phyloP scores from a whole-genome alignment of 2,329 filamentous ascomycete genomes.

The Lizonia empirigonia region DNA sequence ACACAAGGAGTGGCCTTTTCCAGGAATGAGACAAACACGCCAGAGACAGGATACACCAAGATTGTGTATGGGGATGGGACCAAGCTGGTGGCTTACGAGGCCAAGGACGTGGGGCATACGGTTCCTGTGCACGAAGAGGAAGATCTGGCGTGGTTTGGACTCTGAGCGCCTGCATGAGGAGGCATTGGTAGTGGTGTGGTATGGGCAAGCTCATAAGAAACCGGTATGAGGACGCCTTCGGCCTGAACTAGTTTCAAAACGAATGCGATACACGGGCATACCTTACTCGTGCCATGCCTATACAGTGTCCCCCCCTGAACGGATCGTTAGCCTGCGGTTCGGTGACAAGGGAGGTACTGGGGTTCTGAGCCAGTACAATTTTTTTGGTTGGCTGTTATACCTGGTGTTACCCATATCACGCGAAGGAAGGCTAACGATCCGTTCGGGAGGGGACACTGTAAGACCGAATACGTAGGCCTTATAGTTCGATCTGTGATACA shows the following conservation, averaged over 20 bases:
- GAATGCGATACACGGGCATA: not conserved
- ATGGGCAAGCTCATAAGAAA: not conserved
- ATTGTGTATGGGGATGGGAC: constrained; percentile 37
- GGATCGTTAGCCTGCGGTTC: too few relatives aligned
- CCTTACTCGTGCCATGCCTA: not conserved
- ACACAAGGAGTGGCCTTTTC: constrained; percentile 26
- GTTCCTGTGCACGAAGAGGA: constrained; percentile 24
- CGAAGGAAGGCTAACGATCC: too few relatives aligned
- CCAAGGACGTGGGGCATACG: constrained; percentile 32
- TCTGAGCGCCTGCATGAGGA: not conserved
- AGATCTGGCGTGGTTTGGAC: constrained; percentile 13
- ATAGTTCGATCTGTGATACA: too few relatives aligned
- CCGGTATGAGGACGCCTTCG: not conserved
- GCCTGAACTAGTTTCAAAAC: not conserved
- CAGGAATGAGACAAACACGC: constrained; percentile 28
- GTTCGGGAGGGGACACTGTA: too few relatives aligned
- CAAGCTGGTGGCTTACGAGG: constrained; percentile 33
- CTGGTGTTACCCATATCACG: too few relatives aligned
- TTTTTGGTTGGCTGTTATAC: too few relatives aligned
- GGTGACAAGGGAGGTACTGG: too few relatives aligned
- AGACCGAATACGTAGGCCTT: too few relatives aligned
- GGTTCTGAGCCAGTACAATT: too few relatives aligned
- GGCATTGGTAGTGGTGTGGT: not conserved
- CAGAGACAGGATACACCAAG: constrained; percentile 32
- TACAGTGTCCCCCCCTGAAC: too few relatives aligned